Base-by-base conservation (phyloP, 2,329 filamentous ascomycete genomes). In the Pyrenochaeta sp. region DNA sequence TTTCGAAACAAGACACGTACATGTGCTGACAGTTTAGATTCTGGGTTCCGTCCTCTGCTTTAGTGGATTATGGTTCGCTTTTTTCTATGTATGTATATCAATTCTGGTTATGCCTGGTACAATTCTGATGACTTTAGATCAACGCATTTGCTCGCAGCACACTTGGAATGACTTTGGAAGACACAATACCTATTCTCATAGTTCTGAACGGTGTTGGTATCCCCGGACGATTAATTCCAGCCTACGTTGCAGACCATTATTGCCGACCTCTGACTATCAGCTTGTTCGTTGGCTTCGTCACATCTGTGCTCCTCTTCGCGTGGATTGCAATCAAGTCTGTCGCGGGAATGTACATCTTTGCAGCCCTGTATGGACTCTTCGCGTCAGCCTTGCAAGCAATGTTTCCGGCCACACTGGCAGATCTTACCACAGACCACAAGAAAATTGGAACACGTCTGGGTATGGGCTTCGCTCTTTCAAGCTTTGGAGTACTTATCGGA, bases 141-240 rank as follows among this genome's bases (percentile, higher is more conserved):
- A 75, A 15, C 63, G 72, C 26, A 8, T 59, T 58, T 71, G 39
- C 79, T 79, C 6, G 76, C 77, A 3, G 85, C 80, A 58, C 81
- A 78, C 9, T 75, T 77, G 9, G 64, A 68, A 74, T 35, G 67
- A 69, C 7, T 71, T 68, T 52, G 18, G 44, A 55, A 31, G 44
- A 53, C 23, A 46, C 51, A 3, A 49, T 58, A 70, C 38, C 81
- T 17, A 63, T 82, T 4, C 67, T 79, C 2, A 76, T 82, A 32
- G 71, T 81, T 35, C 38, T 60, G 14, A 60, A 58, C 58, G 77
- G 74, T 1, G 72, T 75, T 0, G 77, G 77, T 0, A 67, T 80
- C 6, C 68, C 77, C 6, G 80, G 80, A 0, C 74, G 80, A 6
- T 65, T 81, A 1, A 56, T 79, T 0, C 78, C 77, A 1, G 74